A percentile compares a stretch with the other conserved stretches of the same genome.
Evolutionary conservation across 2,329 filamentous ascomycete genomes (phyloP).

Genomic region (Plenodomus tracheiphilus): DNA sequence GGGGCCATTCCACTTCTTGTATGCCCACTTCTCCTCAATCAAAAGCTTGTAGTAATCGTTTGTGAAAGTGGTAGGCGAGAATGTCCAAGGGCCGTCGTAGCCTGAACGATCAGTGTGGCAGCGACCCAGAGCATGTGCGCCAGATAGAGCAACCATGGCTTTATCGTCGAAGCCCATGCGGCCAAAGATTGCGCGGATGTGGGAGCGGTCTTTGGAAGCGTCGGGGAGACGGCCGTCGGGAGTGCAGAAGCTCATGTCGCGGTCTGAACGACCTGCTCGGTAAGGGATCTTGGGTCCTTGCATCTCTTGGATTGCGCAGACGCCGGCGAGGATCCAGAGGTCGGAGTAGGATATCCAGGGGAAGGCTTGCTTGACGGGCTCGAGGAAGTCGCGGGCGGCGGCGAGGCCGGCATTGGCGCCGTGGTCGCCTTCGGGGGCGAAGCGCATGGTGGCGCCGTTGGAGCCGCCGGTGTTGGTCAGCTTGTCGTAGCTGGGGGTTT

Average conservation of each 20-base stretch:
- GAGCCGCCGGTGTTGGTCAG: slow-evolving; percentile 86
- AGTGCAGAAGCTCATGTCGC: slow-evolving; percentile 81
- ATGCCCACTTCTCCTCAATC: slow-evolving; percentile 88
- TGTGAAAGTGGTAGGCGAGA: slow-evolving; percentile 76
- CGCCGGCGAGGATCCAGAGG: slow-evolving; percentile 89
- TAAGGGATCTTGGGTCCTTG: slow-evolving; percentile 85
- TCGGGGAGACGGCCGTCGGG: slow-evolving; percentile 92
- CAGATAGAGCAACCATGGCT: slow-evolving; percentile 92
- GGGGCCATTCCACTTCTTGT: slow-evolving; percentile 96
- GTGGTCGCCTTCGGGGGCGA: slow-evolving; percentile 84
- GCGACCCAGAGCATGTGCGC: slow-evolving; percentile 78
- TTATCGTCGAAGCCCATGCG: slow-evolving; percentile 98
- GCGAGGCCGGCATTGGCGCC: slow-evolving; percentile 92
- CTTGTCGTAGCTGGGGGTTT: slow-evolving; percentile 67
- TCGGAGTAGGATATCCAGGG: slow-evolving; percentile 97
- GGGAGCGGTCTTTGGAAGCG: slow-evolving; percentile 71
- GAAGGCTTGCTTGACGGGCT: slow-evolving; percentile 85
- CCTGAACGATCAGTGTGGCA: slow-evolving; percentile 89
- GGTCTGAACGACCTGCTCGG: slow-evolving; percentile 82
- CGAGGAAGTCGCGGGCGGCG: slow-evolving; percentile 86
- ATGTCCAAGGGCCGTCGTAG: slow-evolving; percentile 84
- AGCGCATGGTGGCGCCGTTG: slow-evolving; percentile 97
- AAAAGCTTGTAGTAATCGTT: slow-evolving; percentile 95
- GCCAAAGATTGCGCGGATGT: slow-evolving; percentile 89
- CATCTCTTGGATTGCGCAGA: slow-evolving; percentile 92